Conservation (phyloP, 2,329 filamentous ascomycete species). For the Sordariomycetes sp. region DNA sequence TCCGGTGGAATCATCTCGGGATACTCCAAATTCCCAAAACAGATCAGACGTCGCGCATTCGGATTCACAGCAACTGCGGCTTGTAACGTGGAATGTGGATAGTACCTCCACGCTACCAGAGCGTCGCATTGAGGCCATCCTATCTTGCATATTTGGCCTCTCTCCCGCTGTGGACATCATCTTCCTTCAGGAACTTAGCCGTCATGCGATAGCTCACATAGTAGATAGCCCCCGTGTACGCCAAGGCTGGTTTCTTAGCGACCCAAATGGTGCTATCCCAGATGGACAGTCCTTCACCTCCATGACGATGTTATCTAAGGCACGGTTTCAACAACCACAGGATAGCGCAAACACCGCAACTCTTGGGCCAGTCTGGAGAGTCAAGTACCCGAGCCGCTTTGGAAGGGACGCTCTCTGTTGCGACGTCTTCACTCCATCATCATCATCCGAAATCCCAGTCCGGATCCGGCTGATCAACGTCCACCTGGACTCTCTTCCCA, state of each 20-base stretch:
- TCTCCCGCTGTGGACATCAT: conserved; percentile 15
- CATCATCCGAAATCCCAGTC: neutral
- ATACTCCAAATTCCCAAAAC: neutral
- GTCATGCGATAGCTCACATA: conserved; percentile 11
- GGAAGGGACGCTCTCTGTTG: conserved; percentile 24
- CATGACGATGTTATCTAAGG: conserved; percentile 17
- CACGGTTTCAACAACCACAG: conserved; percentile 10
- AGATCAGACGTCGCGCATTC: neutral
- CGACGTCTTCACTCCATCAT: conserved; percentile 15
- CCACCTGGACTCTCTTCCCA: conserved; percentile 24
- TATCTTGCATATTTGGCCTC: conserved; percentile 12
- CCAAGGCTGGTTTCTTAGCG: conserved; percentile 19
- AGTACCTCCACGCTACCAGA: neutral
- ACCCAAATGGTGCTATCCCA: conserved; percentile 13
- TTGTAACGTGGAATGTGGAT: neutral
- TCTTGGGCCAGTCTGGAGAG: conserved; percentile 20
- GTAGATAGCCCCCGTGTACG: conserved; percentile 15
- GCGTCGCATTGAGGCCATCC: conserved; percentile 8
- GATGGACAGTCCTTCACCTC: conserved; percentile 13
- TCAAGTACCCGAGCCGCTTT: conserved; percentile 19
- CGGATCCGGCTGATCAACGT: conserved; percentile 25
- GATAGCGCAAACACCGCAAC: neutral
- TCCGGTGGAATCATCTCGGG: neutral
- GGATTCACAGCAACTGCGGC: too few species aligned
- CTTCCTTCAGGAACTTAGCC: conserved; percentile 25